phyloP scores from a whole-genome alignment of 2,329 filamentous ascomycete genomes.

The Dactylellina leptospora region DNA sequence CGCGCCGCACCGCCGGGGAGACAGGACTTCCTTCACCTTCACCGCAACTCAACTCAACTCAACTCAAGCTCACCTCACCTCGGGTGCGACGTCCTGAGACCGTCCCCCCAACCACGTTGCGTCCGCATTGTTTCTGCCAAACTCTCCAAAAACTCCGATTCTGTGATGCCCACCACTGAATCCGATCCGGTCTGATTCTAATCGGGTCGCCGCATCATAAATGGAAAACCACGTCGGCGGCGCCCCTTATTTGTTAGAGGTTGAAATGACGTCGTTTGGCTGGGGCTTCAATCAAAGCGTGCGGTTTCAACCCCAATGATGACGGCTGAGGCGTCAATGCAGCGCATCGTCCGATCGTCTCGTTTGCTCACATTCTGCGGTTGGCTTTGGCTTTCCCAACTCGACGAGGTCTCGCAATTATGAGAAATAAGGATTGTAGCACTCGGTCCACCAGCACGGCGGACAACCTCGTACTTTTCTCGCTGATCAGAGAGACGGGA shows the following conservation, averaged over 20 bases:
- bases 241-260: conserved; percentile 23
- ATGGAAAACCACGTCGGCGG: neutral
- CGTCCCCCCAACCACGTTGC: too few relatives aligned
- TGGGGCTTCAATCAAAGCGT: neutral
- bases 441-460: conserved; percentile 7
- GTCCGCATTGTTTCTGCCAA: too few relatives aligned
- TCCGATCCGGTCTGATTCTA: neutral
- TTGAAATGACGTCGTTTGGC: conserved; percentile 22
- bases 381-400: neutral
- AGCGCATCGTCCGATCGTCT: conserved; percentile 33
- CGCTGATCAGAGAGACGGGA: conserved; percentile 14
- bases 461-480: conserved; percentile 2
- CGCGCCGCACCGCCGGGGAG: too few relatives aligned
- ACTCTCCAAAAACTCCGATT: too few relatives aligned
- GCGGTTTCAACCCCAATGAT: conserved; percentile 10
- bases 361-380: conserved; percentile 5
- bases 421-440: conserved; percentile 3
- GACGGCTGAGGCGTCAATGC: conserved; percentile 37
- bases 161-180: neutral
- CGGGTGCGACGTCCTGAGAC: neutral
- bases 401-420: conserved; percentile 1
- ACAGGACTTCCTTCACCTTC: too few relatives aligned
- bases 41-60: too few relatives aligned
- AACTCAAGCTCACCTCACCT: neutral
- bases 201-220: conserved; percentile 3